Evolutionary conservation across 176 grass and related monocot genomes (phyloP).

Genomic region (Chrysopogon serrulatus): DNA sequence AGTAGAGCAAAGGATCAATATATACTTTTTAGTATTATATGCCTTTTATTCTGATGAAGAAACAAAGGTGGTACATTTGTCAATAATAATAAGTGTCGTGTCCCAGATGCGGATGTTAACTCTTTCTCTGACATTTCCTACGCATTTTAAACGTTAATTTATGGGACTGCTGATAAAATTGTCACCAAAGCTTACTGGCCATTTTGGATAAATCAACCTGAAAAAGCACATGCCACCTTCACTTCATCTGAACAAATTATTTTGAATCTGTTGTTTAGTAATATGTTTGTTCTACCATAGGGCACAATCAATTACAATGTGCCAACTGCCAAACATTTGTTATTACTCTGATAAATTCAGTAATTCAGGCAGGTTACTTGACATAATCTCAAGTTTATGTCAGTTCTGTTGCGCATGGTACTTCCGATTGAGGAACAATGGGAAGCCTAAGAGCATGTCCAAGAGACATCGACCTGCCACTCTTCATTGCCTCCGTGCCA

Average conservation of each 20-base stretch:
- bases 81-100: neutral
- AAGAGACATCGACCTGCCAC: no score
- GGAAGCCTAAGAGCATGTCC: no score
- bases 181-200: neutral
- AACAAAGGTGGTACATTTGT: neutral
- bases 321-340: neutral
- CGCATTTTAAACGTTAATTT: neutral
- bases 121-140: neutral
- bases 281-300: neutral
- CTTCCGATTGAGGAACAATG: no score
- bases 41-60: neutral
- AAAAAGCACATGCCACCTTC: neutral
- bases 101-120: neutral
- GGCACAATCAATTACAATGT: neutral
- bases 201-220: neutral
- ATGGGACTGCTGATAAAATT: neutral
- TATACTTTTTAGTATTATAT: neutral
- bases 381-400: no score
- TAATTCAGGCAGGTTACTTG: no score
- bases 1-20: neutral
- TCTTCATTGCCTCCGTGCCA: no score
- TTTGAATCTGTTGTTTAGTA: neutral
- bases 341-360: no score
- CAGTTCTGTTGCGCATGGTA: no score
- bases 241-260: neutral